Evolutionary conservation across 1,284 basidiomycete species (phyloP).

Genomic region (Sanghuangporus weigelae): DNA sequence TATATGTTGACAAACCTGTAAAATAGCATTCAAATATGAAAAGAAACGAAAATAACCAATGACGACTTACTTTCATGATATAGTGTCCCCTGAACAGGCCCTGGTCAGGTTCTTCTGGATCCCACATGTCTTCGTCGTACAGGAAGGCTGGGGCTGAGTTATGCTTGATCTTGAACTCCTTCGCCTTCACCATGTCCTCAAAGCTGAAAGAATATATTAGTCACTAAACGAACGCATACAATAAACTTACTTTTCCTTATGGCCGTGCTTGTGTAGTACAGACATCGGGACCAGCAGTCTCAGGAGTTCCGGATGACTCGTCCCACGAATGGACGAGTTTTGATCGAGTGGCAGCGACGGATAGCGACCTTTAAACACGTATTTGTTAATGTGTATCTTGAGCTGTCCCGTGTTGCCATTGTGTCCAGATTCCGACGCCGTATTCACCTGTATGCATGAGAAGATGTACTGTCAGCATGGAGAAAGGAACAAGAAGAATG

Average conservation of each 20-base stretch:
- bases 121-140: not conserved
- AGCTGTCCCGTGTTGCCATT: not conserved
- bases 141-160: not conserved
- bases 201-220: not conserved
- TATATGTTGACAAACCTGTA: not conserved
- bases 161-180: not conserved
- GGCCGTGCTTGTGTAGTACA: not conserved
- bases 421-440: not conserved
- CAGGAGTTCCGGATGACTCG: not conserved
- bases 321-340: not conserved
- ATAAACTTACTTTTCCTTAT: not conserved
- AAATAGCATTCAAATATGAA: not conserved
- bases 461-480: not conserved
- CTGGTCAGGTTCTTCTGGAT: not conserved
- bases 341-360: not conserved
- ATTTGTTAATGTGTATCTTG: not conserved
- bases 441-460: not conserved
- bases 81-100: not conserved
- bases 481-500: no score
- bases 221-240: not conserved
- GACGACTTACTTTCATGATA: not conserved
- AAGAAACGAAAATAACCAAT: not conserved
- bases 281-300: not conserved
- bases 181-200: not conserved
- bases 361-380: not conserved